Base-by-base conservation (phyloP, 2,329 filamentous ascomycete genomes). In the Beauveria varroae region DNA sequence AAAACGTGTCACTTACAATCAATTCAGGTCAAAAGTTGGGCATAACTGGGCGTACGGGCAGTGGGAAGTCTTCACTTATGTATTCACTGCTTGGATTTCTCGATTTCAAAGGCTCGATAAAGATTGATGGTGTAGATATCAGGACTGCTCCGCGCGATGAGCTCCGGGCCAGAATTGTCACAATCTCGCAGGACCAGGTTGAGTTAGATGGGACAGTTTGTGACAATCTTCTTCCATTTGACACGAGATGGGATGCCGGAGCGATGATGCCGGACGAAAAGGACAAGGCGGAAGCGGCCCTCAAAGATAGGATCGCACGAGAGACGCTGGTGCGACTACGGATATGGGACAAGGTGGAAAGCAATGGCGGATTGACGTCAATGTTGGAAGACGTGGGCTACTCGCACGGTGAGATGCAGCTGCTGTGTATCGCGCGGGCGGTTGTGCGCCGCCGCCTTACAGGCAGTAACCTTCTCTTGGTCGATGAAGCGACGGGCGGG, bases 151-250 rank as follows among this genome's bases (percentile, higher is more conserved):
- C 46, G 9, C 26, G 30, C 7, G 40, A 60, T 46, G 8, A 52
- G 18, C 57, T 60, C 4, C 57, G 57, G 0, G 7, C 57, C 2
- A 24, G 40, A 6, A 46, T 60, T 14, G 24, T 68, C 14, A 64
- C 55, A 24, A 64, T 68, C 41, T 65, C 65, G 9, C 67, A 67
- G 64, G 64, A 54, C 50, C 53, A 67, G 41, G 62, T 66, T 18
- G 61, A 59, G 22, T 65, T 68, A 22, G 49, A 52, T 2, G 57
- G 57, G 2, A 44, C 37, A 1, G 34, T 60, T 30, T 40, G 57
- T 1, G 50, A 60, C 3, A 60, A 60, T 14, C 3, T 60, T 0
- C 40, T 60, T 7, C 57, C 57, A 1, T 58, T 51, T 24, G 46
- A 51, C 14, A 43, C n/a, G 24, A n/a, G 18, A 16, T 58, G 56